Base-by-base conservation (phyloP, 176 grass and related monocot species). In the Zoysia pacifica region DNA sequence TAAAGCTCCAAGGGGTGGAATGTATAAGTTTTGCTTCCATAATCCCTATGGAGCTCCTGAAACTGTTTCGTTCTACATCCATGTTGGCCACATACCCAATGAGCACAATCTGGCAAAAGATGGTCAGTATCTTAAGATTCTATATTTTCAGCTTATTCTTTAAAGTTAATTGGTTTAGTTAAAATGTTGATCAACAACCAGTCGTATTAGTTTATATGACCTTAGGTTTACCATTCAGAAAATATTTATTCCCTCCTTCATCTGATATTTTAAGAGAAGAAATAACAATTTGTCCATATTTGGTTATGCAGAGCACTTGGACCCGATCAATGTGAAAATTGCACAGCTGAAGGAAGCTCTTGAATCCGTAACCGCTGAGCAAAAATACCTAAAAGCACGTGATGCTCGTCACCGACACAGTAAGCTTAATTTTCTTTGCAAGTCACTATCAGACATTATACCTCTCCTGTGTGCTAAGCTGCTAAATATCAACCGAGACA, bases 11-110 rank as follows among this genome's bases (percentile, higher is more conserved):
- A 89, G 88, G 72, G 90, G 90, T 86, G 96, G 96, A 77, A 93
- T 95, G 92, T 93, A 99, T 71, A 99, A 99, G 62, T 99, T 99
- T 48, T 99, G 96, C 76, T 99, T 99, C 82, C 90, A 95, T 74
- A 99, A 99, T 86, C 86, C 92, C 46, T 89, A 95, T 64, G 90
- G 92, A 50, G 82, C 92, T 55, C 96, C 96, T 54, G 96, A 99
- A 84, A 99, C 96, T 11, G 90, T 99, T 77, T 99, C 96, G 46
- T 99, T 99, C 78, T 95, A 99, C 84, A 95, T 99, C 71, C 96
- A 99, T 79, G 92, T 99, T 38, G 96, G 96, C 13, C 96, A 99
- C 87, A 99, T 99, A 76, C 96, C 96, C 44, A 95, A 95, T 54
- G 96, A 99, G 82, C 96, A 99, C 62, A 86, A 95, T 81, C 75